Evolutionary conservation across 208 protist genomes (phyloP).

Genomic region (Acanthamoeba sp.): DNA sequence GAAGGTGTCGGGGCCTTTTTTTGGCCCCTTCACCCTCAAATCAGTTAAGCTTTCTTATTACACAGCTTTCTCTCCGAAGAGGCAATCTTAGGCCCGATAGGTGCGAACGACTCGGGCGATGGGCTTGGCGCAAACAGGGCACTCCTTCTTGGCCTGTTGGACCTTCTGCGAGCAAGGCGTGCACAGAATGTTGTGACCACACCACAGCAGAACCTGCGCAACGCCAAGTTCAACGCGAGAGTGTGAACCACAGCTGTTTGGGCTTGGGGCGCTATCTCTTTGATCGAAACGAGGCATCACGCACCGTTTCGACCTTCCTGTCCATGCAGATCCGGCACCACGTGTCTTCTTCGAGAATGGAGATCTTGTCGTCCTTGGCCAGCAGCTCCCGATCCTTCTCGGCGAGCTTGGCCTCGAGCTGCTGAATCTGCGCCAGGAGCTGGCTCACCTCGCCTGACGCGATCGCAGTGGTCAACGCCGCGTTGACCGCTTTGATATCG

Average conservation of each 20-base stretch:
- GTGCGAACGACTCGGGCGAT: conserved; percentile 30
- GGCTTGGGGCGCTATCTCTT: too few relatives aligned
- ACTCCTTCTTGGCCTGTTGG: conserved; percentile 16
- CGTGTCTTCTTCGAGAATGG: conserved; percentile 55
- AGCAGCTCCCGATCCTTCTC: conserved; percentile 33
- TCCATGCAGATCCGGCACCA: conserved; percentile 61
- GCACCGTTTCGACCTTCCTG: conserved; percentile 29
- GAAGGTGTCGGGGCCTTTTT: too few relatives aligned
- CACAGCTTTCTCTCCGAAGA: too few relatives aligned
- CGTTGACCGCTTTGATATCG: too few relatives aligned
- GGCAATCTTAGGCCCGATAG: neutral
- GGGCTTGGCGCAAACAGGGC: conserved; percentile 32
- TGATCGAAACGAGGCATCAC: neutral
- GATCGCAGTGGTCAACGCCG: too few relatives aligned
- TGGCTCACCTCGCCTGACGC: neutral
- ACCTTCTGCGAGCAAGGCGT: neutral
- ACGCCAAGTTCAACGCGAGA: neutral
- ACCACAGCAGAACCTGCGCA: conserved; percentile 33
- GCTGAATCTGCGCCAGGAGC: conserved; percentile 27
- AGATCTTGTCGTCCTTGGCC: conserved; percentile 55
- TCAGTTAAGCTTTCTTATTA: too few relatives aligned
- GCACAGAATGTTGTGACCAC: conserved; percentile 60
- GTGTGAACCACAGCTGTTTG: neutral
- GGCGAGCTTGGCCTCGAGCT: conserved; percentile 10
- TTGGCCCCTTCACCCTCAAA: too few relatives aligned